Evolutionary conservation across 192 early-diverging fungal genomes (phyloP).

Genomic region (Kappamyces sp.): DNA sequence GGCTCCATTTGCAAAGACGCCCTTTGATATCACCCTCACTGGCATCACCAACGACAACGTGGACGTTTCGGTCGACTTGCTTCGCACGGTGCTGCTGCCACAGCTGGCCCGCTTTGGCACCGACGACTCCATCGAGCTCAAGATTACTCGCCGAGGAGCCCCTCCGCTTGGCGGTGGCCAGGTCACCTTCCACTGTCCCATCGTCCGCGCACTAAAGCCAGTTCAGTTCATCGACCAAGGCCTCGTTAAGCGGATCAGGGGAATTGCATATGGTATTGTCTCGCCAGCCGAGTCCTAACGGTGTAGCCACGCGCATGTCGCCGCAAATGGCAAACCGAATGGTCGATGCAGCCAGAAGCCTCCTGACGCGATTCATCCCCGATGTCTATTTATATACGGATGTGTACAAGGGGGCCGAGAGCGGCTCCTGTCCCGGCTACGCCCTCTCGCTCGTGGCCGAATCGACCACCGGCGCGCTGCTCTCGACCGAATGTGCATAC

Average conservation of each 20-base stretch:
- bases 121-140: conserved; percentile 75
- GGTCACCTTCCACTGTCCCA: conserved; percentile 79
- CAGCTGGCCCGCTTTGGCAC: conserved; percentile 82
- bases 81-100: conserved; percentile 84
- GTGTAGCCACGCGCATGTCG: conserved; percentile 71
- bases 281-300: background rate
- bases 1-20: conserved; percentile 87
- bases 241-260: conserved; percentile 86
- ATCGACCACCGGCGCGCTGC: conserved; percentile 72
- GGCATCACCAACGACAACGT: conserved; percentile 93
- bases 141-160: conserved; percentile 83
- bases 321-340: conserved; percentile 94
- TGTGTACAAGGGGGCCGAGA: conserved; percentile 93
- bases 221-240: conserved; percentile 79
- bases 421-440: conserved; percentile 86
- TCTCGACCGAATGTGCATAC: conserved; percentile 83
- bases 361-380: conserved; percentile 89
- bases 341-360: conserved; percentile 74
- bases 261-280: conserved; percentile 67
- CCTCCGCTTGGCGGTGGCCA: conserved; percentile 90
- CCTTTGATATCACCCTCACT: conserved; percentile 72
- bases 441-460: conserved; percentile 88
- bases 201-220: conserved; percentile 66
- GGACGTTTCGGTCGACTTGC: conserved; percentile 82
- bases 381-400: conserved; percentile 98